Conservation (phyloP, 768 basidiomycete species). For the Cubamyces lactineus region DNA sequence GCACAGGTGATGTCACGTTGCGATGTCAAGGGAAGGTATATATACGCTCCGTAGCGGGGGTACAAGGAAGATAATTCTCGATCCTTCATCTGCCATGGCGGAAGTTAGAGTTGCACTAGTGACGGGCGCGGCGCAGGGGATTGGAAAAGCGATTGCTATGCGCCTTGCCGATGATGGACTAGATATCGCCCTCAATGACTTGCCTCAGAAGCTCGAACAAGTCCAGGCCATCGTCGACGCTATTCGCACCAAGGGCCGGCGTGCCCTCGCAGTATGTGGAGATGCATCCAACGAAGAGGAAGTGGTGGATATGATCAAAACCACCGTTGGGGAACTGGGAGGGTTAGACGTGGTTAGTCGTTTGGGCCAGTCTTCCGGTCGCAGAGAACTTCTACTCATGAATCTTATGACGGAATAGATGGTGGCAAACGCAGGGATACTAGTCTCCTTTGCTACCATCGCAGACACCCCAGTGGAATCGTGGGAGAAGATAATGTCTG, state of each 20-base stretch:
- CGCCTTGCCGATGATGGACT: slow-evolving; percentile 33
- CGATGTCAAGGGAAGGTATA: no score
- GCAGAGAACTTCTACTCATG: not conserved
- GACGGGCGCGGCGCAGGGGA: slow-evolving; percentile 35
- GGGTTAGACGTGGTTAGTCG: slow-evolving; percentile 49
- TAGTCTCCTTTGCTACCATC: slow-evolving; percentile 14
- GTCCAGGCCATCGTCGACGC: slow-evolving; percentile 23
- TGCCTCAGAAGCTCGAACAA: slow-evolving; percentile 17
- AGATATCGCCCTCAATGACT: slow-evolving; percentile 29
- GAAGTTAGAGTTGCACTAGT: slow-evolving; percentile 29
- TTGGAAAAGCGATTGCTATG: slow-evolving; percentile 33
- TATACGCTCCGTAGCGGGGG: no score
- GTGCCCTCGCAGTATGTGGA: slow-evolving; percentile 34
- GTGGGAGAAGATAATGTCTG: slow-evolving; percentile 37
- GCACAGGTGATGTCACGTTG: no score
- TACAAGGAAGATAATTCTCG: no score
- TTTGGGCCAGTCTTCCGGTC: not conserved
- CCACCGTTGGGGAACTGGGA: slow-evolving; percentile 38
- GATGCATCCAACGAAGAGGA: slow-evolving; percentile 48
- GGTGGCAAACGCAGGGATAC: slow-evolving; percentile 36
- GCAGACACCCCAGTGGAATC: slow-evolving; percentile 31
- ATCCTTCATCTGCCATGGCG: no score
- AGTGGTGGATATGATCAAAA: slow-evolving; percentile 44
- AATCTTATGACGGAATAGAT: slow-evolving; percentile 22
- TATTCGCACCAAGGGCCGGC: slow-evolving; percentile 29